phyloP scores from a whole-genome alignment of 306 rosid species.

The Carpinus viminea region DNA sequence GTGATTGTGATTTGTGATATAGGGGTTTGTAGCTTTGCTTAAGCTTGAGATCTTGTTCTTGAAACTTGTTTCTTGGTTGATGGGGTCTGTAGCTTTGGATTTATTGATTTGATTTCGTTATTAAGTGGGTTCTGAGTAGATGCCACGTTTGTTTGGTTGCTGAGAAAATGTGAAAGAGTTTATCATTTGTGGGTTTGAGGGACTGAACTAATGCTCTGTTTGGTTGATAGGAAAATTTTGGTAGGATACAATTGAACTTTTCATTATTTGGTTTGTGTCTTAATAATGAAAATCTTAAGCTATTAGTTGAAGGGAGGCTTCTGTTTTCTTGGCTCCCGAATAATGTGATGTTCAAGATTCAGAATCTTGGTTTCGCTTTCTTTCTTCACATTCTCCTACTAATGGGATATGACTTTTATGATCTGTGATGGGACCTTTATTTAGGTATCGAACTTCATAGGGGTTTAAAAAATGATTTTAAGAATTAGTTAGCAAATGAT shows the following conservation, averaged over 20 bases:
- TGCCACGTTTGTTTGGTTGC: constrained; percentile 22
- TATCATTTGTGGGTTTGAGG: constrained; percentile 1
- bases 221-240: constrained; percentile 11
- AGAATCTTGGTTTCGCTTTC: background rate
- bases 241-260: background rate
- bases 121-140: constrained; percentile 13
- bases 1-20: constrained; percentile 14
- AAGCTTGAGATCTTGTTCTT: constrained; percentile 22
- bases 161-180: constrained; percentile 9
- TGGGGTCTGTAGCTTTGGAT: constrained; percentile 15
- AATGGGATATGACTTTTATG: background rate
- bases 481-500: background rate
- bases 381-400: background rate
- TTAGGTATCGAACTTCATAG: background rate
- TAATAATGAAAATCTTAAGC: background rate
- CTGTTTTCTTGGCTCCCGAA: background rate
- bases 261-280: background rate
- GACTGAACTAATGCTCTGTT: constrained; percentile 6
- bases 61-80: constrained; percentile 9
- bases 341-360: constrained; percentile 3
- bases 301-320: background rate
- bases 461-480: background rate
- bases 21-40: constrained; percentile 3
- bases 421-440: constrained; percentile 11
- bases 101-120: constrained; percentile 21